These are phyloP conservation scores for Mycena galericulata DNA, from an alignment of 768 basidiomycete genomes.

Conservation along the genomic window DNA sequence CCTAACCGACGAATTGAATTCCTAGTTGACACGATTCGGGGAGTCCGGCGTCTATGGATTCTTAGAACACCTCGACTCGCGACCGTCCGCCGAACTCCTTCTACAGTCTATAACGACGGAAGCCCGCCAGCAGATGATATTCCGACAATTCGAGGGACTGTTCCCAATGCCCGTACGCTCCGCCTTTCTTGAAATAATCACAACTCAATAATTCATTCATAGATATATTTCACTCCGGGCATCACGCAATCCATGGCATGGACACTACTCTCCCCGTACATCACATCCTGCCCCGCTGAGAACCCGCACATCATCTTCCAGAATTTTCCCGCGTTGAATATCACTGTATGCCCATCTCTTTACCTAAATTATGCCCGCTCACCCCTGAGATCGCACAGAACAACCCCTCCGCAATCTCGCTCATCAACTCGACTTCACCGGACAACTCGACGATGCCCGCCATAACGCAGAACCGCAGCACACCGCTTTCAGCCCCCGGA, in stretches of 20 bases:
- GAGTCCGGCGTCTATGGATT: conserved; percentile 75
- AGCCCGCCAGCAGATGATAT: conserved; percentile 73
- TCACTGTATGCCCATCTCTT: conserved; percentile 57
- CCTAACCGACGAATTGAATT: not conserved
- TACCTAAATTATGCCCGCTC: too few relatives aligned
- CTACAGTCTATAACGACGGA: conserved; percentile 71
- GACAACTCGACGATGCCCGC: conserved; percentile 58
- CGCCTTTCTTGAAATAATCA: too few relatives aligned
- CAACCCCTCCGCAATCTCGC: conserved; percentile 45
- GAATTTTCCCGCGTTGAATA: conserved; percentile 67
- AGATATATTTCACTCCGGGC: conserved; percentile 63
- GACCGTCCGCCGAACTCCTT: conserved; percentile 63
- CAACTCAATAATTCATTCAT: too few relatives aligned
- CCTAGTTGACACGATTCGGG: conserved; percentile 63
- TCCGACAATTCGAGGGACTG: conserved; percentile 71
- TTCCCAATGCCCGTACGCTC: conserved; percentile 70
- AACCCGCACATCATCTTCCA: conserved; percentile 65
- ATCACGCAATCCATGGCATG: conserved; percentile 74
- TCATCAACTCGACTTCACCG: conserved; percentile 35
- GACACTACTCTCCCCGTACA: conserved; percentile 68
- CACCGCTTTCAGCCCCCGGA: conserved; percentile 59
- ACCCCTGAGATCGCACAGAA: conserved; percentile 42
- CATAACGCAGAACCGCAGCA: conserved; percentile 65
- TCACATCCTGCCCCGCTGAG: conserved; percentile 62
- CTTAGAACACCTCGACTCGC: conserved; percentile 71